Evolutionary conservation across 345 rosid genomes (phyloP).

Genomic region (Pseudoturritis turrita): DNA sequence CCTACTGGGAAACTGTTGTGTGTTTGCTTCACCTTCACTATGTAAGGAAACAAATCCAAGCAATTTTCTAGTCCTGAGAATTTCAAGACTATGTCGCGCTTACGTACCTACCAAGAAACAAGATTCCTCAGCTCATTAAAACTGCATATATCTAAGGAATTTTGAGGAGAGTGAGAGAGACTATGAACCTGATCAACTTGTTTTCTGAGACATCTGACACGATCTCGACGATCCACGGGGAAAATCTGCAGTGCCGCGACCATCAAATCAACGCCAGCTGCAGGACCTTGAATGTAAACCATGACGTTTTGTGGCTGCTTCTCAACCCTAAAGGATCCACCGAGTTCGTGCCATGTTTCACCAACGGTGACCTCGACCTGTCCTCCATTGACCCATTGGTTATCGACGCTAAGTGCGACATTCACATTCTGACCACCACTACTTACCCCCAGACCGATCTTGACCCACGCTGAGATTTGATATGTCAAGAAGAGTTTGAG

Average conservation of each 20-base stretch:
- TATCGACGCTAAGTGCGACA: slow-evolving; percentile 71
- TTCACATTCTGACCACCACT: slow-evolving; percentile 59
- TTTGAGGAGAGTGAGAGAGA: not conserved
- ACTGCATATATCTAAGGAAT: not conserved
- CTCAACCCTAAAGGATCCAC: slow-evolving; percentile 81
- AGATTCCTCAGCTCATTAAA: not conserved
- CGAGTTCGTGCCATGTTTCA: slow-evolving; percentile 71
- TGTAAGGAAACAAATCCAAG: slow-evolving; percentile 34
- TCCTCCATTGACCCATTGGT: slow-evolving; percentile 91
- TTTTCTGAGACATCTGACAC: slow-evolving; percentile 53
- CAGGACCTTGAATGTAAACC: slow-evolving; percentile 87
- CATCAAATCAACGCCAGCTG: slow-evolving; percentile 68
- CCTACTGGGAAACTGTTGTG: slow-evolving; percentile 78
- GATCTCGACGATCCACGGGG: slow-evolving; percentile 63
- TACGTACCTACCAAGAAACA: slow-evolving; percentile 59
- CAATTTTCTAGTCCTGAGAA: slow-evolving; percentile 41
- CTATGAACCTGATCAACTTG: slow-evolving; percentile 61
- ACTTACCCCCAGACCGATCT: slow-evolving; percentile 48
- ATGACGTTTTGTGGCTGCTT: slow-evolving; percentile 72
- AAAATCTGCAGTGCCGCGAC: slow-evolving; percentile 66
- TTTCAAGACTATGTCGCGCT: slow-evolving; percentile 66
- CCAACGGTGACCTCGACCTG: slow-evolving; percentile 59
- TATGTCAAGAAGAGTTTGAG: slow-evolving; percentile 70
- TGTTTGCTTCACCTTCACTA: slow-evolving; percentile 59
- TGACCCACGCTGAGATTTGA: slow-evolving; percentile 90